Percentiles rank a stretch among this genome's conserved stretches.
Conservation (phyloP, 257 asterid species). For the Buddleja alternifolia region DNA sequence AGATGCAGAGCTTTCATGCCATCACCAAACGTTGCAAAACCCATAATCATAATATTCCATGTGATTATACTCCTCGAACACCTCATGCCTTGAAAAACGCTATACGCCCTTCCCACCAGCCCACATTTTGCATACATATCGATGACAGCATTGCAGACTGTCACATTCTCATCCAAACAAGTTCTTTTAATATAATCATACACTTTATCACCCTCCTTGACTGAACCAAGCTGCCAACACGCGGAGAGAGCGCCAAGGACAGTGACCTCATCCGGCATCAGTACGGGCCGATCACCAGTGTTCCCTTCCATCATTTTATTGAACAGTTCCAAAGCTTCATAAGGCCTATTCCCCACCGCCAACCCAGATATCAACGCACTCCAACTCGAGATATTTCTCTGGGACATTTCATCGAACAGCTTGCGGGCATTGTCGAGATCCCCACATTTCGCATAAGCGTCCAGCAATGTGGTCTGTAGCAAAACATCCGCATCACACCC, state of each 20-base stretch:
- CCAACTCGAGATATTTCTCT: constrained; percentile 81
- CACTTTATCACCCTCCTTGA: constrained; percentile 57
- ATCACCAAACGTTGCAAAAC: constrained; percentile 77
- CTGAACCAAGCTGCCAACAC: constrained; percentile 88
- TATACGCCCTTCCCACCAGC: constrained; percentile 60
- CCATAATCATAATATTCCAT: constrained; percentile 97
- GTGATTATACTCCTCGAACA: constrained; percentile 59
- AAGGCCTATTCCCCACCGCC: constrained; percentile 82
- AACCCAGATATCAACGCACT: constrained; percentile 85
- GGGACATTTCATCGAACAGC: constrained; percentile 77
- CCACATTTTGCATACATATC: constrained; percentile 94
- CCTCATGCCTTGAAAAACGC: constrained; percentile 56
- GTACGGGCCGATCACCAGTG: constrained; percentile 3
- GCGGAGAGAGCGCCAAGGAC: constrained; percentile 89
- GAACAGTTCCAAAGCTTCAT: constrained; percentile 68
- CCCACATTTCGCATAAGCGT: constrained; percentile 70
- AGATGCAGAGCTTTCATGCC: constrained; percentile 72
- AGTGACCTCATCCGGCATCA: constrained; percentile 74
- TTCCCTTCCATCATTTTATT: constrained; percentile 48
- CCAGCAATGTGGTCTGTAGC: constrained; percentile 80
- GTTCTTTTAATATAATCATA: constrained; percentile 43
- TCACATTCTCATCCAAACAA: constrained; percentile 58
- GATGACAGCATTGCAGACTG: constrained; percentile 78
- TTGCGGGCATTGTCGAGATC: constrained; percentile 53
- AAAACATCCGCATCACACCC: constrained; percentile 66